Evolutionary conservation across 768 basidiomycete species (phyloP).

Genomic region (Hygrophorus russula): DNA sequence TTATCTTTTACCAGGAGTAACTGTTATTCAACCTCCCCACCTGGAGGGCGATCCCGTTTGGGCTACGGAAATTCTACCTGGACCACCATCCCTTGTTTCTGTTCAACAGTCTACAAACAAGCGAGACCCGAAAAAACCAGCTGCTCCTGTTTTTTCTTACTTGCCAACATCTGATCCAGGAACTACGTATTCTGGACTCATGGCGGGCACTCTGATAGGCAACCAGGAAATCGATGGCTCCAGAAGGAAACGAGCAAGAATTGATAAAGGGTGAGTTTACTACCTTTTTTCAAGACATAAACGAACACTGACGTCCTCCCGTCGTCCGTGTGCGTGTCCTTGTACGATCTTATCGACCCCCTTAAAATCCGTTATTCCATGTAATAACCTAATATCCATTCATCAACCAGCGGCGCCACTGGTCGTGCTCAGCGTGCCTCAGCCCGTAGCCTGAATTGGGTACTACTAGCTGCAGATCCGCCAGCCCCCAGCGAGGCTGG

Average conservation of each 20-base stretch:
- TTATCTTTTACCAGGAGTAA: constrained; percentile 63
- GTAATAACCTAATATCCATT: constrained; percentile 1
- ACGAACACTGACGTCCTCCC: not conserved
- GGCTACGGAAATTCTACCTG: constrained; percentile 86
- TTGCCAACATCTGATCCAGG: constrained; percentile 79
- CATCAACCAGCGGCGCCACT: constrained; percentile 34
- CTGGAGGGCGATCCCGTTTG: constrained; percentile 73
- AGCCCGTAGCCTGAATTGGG: constrained; percentile 51
- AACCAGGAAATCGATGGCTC: constrained; percentile 51
- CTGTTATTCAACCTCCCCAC: constrained; percentile 67
- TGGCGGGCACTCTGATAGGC: constrained; percentile 44
- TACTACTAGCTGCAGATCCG: constrained; percentile 20
- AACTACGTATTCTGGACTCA: constrained; percentile 74
- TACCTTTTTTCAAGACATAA: not conserved
- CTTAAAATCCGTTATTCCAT: constrained; percentile 14
- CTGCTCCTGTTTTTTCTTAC: constrained; percentile 54
- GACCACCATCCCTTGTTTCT: constrained; percentile 67
- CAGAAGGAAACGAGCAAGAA: constrained; percentile 60
- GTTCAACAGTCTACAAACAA: constrained; percentile 61
- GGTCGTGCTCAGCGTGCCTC: constrained; percentile 67
- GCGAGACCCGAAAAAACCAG: constrained; percentile 73
- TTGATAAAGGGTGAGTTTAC: constrained; percentile 59
- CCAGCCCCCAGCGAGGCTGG: constrained; percentile 23
- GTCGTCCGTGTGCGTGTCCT: constrained; percentile 12
- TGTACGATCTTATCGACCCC: constrained; percentile 10